These are phyloP conservation scores for Ustilago loliicola DNA, from an alignment of 1,284 basidiomycete genomes.

Conservation along the genomic window DNA sequence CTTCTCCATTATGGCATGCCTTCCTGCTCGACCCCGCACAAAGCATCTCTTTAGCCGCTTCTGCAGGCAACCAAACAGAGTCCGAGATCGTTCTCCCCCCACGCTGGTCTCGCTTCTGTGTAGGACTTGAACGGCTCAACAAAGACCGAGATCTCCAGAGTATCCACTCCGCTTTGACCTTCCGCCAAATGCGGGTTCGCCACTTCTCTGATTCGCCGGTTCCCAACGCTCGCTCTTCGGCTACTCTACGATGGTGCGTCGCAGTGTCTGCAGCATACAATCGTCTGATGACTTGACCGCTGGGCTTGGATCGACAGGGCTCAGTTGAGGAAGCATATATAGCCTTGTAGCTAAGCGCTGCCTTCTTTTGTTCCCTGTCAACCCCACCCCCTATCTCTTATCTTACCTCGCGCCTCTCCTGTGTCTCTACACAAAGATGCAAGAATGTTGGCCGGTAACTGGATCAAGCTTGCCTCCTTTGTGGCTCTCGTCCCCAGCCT, in stretches of 20 bases:
- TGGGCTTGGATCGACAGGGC: not conserved
- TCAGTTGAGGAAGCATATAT: constrained; percentile 1
- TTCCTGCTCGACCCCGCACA: constrained; percentile 1
- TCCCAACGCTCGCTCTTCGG: not conserved
- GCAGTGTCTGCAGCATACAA: not conserved
- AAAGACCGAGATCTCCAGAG: constrained; percentile 8
- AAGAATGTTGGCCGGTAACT: constrained; percentile 33
- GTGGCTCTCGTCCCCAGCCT: constrained; percentile 28
- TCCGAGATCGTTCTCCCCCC: not conserved
- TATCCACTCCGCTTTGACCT: not conserved
- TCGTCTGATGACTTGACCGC: not conserved
- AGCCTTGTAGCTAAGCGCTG: not conserved
- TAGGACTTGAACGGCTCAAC: not conserved
- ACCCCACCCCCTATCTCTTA: not conserved
- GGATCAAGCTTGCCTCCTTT: constrained; percentile 26
- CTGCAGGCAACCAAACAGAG: not conserved
- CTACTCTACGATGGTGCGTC: not conserved
- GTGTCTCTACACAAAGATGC: not conserved
- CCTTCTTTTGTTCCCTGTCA: not conserved
- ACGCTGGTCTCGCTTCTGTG: not conserved
- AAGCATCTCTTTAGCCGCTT: not conserved
- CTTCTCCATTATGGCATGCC: not conserved
- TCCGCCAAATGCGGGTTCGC: constrained; percentile 32
- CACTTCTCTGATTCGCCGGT: constrained; percentile 7
- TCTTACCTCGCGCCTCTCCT: not conserved